Base-by-base conservation (phyloP, 2,329 filamentous ascomycete species). In the Aspergillus chevalieri region DNA sequence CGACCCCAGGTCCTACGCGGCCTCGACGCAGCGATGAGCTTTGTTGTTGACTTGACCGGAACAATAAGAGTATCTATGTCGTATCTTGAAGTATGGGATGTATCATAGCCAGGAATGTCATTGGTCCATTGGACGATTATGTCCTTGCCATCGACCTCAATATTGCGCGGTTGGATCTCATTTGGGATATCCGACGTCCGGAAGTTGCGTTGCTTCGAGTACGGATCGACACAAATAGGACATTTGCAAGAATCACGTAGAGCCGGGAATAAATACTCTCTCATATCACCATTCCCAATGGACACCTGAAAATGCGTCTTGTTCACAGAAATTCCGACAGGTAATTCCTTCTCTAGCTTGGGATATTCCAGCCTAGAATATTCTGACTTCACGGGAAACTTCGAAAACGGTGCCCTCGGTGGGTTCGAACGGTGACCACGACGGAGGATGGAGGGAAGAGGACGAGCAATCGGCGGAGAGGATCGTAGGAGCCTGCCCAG, bases 201-300 rank as follows among this genome's bases (percentile, higher is more conserved):
- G 65, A 87, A 87, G 34, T 68, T 78, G 63, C 82, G 81, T 53
- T 84, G 81, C 42, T 80, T 80, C 1, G 82, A 83, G n/a, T 78
- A 72, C 1, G 71, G 69, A 52, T 83, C 78, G 47, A 79, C 72
- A 62, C 82, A 85, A 9, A 58, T 57, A 0, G 64, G 49, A 57
- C 82, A 85, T 33, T 67, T 63, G 57, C 82, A 84, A 17, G 41
- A 52, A 19, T 50, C 52, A 39, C 42, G 42, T 14, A 44, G 42
- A 28, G 19, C 22, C 19, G 22, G 6, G 24, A 10, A 22, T 12
- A 43, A n/a, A 19, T 21, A 43, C 3, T 26, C 19, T 22, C 19
- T 43, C 10, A 3, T 21, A 8, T 21, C 36, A 14, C 15, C 15
- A 17, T 43, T 17, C 9, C 24, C 28, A 22, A 43, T 41, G 43